Conservation (phyloP, 176 grass and related monocot species). For the Rhynchospora pubera region DNA sequence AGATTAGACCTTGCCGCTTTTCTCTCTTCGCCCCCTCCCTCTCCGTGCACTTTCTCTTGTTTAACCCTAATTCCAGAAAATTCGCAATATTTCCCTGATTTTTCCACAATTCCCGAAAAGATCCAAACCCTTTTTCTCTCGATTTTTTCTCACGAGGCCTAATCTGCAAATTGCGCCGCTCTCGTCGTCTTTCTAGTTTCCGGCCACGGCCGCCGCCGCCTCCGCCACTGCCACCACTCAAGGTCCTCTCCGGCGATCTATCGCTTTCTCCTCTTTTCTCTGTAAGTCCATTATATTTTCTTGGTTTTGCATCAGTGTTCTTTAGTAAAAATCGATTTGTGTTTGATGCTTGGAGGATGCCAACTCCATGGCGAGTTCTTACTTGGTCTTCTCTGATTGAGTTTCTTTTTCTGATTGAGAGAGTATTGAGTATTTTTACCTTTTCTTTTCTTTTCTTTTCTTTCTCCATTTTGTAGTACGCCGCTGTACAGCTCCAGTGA, state of each 20-base stretch:
- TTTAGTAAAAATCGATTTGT: neutral
- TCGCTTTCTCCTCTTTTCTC: neutral
- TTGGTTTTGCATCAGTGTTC: neutral
- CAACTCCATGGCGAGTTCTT: neutral
- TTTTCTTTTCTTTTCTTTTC: too few species aligned
- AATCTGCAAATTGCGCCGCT: slow-evolving; percentile 8
- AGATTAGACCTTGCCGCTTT: slow-evolving; percentile 19
- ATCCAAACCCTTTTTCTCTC: slow-evolving; percentile 5
- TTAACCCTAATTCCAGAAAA: slow-evolving; percentile 20
- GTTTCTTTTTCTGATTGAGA: neutral
- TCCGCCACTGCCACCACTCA: neutral
- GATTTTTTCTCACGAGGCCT: slow-evolving; percentile 8
- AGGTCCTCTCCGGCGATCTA: slow-evolving; percentile 11
- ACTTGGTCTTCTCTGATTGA: neutral
- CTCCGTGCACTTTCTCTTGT: slow-evolving; percentile 24
- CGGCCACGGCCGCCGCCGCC: neutral
- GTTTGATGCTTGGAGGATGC: neutral
- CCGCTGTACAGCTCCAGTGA: neutral
- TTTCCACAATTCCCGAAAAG: slow-evolving; percentile 8
- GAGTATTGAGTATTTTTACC: neutral
- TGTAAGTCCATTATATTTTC: neutral
- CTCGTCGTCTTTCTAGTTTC: neutral
- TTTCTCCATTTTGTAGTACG: neutral
- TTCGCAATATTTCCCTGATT: slow-evolving; percentile 20
- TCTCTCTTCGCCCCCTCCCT: slow-evolving; percentile 13